Evolutionary conservation across 2,329 filamentous ascomycete genomes (phyloP), one percentile per base, ranked within the genome.

Genomic region (Ramularia collo-cygni): DNA sequence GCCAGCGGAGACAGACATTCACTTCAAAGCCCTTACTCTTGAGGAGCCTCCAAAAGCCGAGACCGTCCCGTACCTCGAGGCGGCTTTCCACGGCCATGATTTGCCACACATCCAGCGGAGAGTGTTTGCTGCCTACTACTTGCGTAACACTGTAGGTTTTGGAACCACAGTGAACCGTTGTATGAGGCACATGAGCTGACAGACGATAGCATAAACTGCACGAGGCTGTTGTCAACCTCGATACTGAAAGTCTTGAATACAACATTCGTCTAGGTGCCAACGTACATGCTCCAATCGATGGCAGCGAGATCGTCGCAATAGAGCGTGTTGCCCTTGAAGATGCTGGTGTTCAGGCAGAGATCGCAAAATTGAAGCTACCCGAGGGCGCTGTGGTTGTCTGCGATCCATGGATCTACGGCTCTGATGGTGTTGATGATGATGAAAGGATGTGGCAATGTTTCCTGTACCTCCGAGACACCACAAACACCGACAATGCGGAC

Each of bases 371-470:
- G 44, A 59, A 78, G 42, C 65, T 81, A 1, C 76, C 77, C 0
- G 61, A 74, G 47, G 76, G 74, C 14, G 68, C 75, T 5, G 68
- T 69, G 2, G 66, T 81, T 14, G 72, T 77, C 45, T 67, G 70
- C 36, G 77, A 79, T 47, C 76, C 76, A 0, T 88, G 83, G 83
- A 85, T 85, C 27, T 88, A 86, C 47, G 76, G 73, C 7, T 61
- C 66, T 8, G 69, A 72, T 52, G 69, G 69, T n/a, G 51, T 71
- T 28, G 56, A 63, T 38, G 69, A 72, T 37, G 66, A 70, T 37
- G 63, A 69, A 8, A 57, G 68, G 13, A 47, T 53, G 48, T 51
- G 38, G 34, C 79, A 83, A 56, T 79, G 75, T 59, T 83, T 80
- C 61, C 60, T 83, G 38, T 84, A 84, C 61, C 70, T 82, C 61